A percentile compares a stretch with the other conserved stretches of the same genome.
Conservation (phyloP, 345 rosid species). For the Gossypium mustelinum region DNA sequence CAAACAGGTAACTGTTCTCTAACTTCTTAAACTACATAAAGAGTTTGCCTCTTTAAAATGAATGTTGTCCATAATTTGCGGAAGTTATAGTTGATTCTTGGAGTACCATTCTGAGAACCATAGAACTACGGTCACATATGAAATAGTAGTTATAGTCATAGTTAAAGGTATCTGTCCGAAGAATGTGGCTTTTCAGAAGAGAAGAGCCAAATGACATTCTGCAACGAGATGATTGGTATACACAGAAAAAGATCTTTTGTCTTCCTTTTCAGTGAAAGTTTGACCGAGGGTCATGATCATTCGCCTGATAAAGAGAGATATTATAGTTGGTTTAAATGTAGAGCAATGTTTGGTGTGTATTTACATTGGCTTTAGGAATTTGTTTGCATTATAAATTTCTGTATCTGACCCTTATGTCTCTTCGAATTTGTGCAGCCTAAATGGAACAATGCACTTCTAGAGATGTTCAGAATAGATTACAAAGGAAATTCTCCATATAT, state of each 20-base stretch:
- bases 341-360: background rate
- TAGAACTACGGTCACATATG: background rate
- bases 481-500: constrained; percentile 77
- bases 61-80: background rate
- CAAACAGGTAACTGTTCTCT: constrained; percentile 55
- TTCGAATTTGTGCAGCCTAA: constrained; percentile 55
- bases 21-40: background rate
- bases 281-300: background rate
- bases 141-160: background rate
- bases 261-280: background rate
- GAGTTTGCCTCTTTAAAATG: background rate
- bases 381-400: background rate
- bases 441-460: constrained; percentile 87
- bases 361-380: background rate
- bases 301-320: constrained; percentile 8
- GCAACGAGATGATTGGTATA: background rate
- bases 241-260: background rate
- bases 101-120: background rate
- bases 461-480: constrained; percentile 91
- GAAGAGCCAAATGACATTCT: background rate
- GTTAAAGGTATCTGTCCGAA: background rate
- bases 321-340: background rate
- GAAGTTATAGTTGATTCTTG: constrained; percentile 4
- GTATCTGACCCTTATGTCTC: constrained; percentile 3
- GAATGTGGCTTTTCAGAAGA: background rate